Percentiles rank a stretch among this genome's conserved stretches.
phyloP scores from a whole-genome alignment of 805 yeast genomes.

The Saccharomyces kudriavzevii region DNA sequence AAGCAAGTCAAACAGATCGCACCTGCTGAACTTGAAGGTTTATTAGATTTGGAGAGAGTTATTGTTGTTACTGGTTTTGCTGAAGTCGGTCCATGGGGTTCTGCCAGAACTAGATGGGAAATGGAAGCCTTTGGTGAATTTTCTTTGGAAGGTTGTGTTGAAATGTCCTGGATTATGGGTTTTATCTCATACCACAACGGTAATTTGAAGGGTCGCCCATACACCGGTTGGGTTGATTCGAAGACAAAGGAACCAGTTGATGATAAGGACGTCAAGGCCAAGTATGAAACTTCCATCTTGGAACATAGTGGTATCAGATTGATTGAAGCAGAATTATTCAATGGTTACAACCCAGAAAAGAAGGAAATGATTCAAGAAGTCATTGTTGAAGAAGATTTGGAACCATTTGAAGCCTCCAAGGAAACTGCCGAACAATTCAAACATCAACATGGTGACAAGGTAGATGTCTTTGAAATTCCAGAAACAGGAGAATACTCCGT shows the following conservation, averaged over 20 bases:
- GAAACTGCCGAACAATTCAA: slow-evolving; percentile 93
- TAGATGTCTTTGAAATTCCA: slow-evolving; percentile 80
- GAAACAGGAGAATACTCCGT: slow-evolving; percentile 92
- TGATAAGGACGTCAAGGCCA: slow-evolving; percentile 85
- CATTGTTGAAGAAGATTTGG: slow-evolving; percentile 92
- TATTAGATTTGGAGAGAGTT: slow-evolving; percentile 85
- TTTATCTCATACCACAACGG: slow-evolving; percentile 93
- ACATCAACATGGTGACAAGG: slow-evolving; percentile 87
- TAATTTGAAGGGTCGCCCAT: slow-evolving; percentile 50
- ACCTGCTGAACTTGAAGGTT: slow-evolving; percentile 70
- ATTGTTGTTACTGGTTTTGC: slow-evolving; percentile 96
- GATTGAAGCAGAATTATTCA: slow-evolving; percentile 89
- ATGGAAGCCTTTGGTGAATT: slow-evolving; percentile 95
- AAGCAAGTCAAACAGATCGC: slow-evolving; percentile 60
- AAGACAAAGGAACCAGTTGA: slow-evolving; percentile 89
- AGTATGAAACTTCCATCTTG: slow-evolving; percentile 81
- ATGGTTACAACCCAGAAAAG: slow-evolving; percentile 90
- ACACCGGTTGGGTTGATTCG: slow-evolving; percentile 96
- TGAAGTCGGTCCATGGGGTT: slow-evolving; percentile 99
- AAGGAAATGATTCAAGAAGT: slow-evolving; percentile 92
- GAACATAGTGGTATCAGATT: slow-evolving; percentile 95
- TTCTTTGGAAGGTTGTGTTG: slow-evolving; percentile 94
- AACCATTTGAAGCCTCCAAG: slow-evolving; percentile 89
- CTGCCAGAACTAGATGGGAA: slow-evolving; percentile 98
- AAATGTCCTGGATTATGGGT: slow-evolving; percentile 99